Base-by-base conservation (phyloP, 768 basidiomycete genomes). In the Lactarius tabidus region DNA sequence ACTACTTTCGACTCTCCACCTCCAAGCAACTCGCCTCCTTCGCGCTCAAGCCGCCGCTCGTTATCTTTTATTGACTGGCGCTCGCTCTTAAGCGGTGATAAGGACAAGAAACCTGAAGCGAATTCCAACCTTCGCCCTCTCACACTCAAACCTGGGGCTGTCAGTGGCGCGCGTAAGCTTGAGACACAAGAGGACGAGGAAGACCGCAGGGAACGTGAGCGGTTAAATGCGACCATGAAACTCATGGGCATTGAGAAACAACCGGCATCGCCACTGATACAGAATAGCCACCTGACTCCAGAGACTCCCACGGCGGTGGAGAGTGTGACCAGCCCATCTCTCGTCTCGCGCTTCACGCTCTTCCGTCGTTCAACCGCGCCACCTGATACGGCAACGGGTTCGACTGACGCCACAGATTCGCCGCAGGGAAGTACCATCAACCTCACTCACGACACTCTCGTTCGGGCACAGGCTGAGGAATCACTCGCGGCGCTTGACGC, bases 111-210 rank as follows among this genome's bases (percentile, higher is more conserved):
- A 71, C 71, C 82, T 0, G 87, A 88, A 55, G 66, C 69, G 0
- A 77, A 71, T 38, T 70, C 81, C 17, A 84, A 78, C 70, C 76
- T 91, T 57, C 87, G 89, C 20, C 89, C 88, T 10, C 76, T 93
- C 41, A 92, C 90, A 5, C 79, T 93, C 52, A 88, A 85, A 72
- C 83, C 90, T 31, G 88, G 88, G 51, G 74, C 74, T 59, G 79
- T 89, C 43, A 83, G 83, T 2, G 77, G 82, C 65, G 91, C 84
- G 31, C 83, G 92, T 59, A 93, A 95, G 75, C 76, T 95, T 41
- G 93, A 95, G 65, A 93, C 87, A 1, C 79, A 83, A 45, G 95
- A 98, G 75, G 95, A 98, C 71, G 96, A 98, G 65, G 93, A 98
- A 67, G 95, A 97, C 72, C 81, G 85, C 43, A 83, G 82, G 67